Evolutionary conservation across 1,284 basidiomycete genomes (phyloP).

Genomic region (Cryptococcus sp.): DNA sequence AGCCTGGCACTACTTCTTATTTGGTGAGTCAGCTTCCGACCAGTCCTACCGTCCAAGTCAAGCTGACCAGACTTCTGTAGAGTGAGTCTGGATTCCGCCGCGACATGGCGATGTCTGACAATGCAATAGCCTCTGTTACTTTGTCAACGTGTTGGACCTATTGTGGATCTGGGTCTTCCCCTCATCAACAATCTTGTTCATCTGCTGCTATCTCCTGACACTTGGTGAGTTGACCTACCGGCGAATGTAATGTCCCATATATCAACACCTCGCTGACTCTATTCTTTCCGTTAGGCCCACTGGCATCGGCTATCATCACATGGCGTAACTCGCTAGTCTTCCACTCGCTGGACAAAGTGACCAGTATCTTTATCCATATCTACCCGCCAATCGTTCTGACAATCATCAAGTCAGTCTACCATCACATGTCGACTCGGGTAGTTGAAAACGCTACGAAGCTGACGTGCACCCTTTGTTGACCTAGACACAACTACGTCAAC

Average conservation of each 20-base stretch:
- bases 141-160: slow-evolving; percentile 80
- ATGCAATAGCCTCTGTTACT: slow-evolving; percentile 70
- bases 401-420: slow-evolving; percentile 70
- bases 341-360: slow-evolving; percentile 91
- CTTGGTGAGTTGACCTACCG: slow-evolving; percentile 58
- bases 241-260: background rate
- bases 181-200: slow-evolving; percentile 69
- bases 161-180: slow-evolving; percentile 85
- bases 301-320: slow-evolving; percentile 90
- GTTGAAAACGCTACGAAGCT: background rate
- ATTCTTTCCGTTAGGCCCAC: slow-evolving; percentile 59
- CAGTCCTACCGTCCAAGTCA: background rate
- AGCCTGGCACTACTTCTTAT: slow-evolving; percentile 90
- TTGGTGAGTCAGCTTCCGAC: slow-evolving; percentile 58
- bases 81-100: slow-evolving; percentile 15
- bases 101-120: slow-evolving; percentile 8
- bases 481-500: slow-evolving; percentile 30
- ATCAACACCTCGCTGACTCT: slow-evolving; percentile 1
- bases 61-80: slow-evolving; percentile 6
- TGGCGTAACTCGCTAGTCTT: slow-evolving; percentile 96
- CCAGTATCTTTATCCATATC: slow-evolving; percentile 85
- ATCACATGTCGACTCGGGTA: background rate
- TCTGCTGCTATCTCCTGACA: slow-evolving; percentile 83
- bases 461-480: slow-evolving; percentile 11
- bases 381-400: slow-evolving; percentile 81